These are phyloP conservation scores for Pichia occidentalis DNA, from an alignment of 805 yeast species.

Conservation along the genomic window DNA sequence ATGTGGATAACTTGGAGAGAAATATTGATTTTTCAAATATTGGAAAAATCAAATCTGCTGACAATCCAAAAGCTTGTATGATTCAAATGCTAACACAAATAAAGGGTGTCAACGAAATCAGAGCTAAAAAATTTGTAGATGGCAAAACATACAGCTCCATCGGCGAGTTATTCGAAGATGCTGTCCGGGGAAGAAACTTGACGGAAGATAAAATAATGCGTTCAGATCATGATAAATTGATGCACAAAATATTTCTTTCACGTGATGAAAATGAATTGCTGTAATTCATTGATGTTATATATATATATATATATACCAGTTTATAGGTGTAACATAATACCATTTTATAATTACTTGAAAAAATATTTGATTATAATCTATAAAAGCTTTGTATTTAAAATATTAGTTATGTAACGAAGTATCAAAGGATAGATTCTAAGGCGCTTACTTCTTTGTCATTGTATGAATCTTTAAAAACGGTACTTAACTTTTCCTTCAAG, in stretches of 20 bases:
- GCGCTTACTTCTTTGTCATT: conserved; percentile 43
- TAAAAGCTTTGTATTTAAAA: not conserved
- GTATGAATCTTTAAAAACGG: conserved; percentile 32
- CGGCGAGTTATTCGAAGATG: conserved; percentile 6
- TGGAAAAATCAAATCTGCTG: conserved; percentile 50
- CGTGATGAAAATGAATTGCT: conserved; percentile 30
- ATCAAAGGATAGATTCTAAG: conserved; percentile 26
- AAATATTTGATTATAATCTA: too few relatives aligned
- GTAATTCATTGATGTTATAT: conserved; percentile 1
- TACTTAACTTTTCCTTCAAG: conserved; percentile 22
- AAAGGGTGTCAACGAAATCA: conserved; percentile 48
- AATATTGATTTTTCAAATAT: conserved; percentile 49
- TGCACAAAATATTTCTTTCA: conserved; percentile 43
- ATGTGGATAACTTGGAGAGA: conserved; percentile 52
- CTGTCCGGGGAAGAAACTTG: conserved; percentile 1
- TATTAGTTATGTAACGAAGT: not conserved
- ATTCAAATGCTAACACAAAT: conserved; percentile 48
- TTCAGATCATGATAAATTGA: conserved; percentile 42
- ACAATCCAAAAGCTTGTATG: conserved; percentile 39
- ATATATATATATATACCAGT: not conserved
- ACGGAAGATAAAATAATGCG: conserved; percentile 25
- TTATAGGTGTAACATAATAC: too few relatives aligned
- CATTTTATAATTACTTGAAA: too few relatives aligned
- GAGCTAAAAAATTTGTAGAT: conserved; percentile 39
- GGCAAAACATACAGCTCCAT: conserved; percentile 15